Evolutionary conservation across 1,284 basidiomycete species (phyloP).

Genomic region (Cryptococcus depauperatus): DNA sequence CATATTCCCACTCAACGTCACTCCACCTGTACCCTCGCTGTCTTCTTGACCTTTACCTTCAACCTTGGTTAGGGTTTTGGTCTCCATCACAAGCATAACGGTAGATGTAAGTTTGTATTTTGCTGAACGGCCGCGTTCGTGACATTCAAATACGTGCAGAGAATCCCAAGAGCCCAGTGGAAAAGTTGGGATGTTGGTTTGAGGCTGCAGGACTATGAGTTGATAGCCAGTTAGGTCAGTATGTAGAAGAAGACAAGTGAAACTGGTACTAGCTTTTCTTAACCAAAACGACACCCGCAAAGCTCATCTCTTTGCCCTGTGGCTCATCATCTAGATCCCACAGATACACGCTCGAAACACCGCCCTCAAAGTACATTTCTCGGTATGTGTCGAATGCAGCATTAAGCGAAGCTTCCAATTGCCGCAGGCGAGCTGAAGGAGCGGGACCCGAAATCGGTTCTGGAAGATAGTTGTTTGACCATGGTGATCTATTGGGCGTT

Average conservation of each 20-base stretch:
- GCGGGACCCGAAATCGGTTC: conserved; percentile 76
- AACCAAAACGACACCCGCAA: conserved; percentile 91
- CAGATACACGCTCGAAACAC: conserved; percentile 92
- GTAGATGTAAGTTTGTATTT: conserved; percentile 97
- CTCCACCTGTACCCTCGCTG: conserved; percentile 56
- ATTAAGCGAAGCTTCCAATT: conserved; percentile 87
- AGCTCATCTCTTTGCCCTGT: conserved; percentile 46
- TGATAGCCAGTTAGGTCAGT: too few species aligned
- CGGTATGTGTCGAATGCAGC: conserved; percentile 96
- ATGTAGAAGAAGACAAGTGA: too few species aligned
- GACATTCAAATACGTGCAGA: conserved; percentile 93
- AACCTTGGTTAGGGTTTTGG: conserved; percentile 47
- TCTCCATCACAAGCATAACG: conserved; percentile 87
- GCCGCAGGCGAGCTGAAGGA: conserved; percentile 74
- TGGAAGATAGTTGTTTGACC: conserved; percentile 87
- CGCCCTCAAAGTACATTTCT: conserved; percentile 97
- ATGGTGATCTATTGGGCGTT: conserved; percentile 65
- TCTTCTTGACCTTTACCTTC: conserved; percentile 34
- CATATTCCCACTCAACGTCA: conserved; percentile 89
- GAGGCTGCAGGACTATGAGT: conserved; percentile 24
- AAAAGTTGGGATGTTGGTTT: conserved; percentile 5
- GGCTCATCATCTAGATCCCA: conserved; percentile 92
- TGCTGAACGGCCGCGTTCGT: conserved; percentile 79
- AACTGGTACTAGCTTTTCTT: conserved; percentile 71
- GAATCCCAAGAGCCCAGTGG: conserved; percentile 74